Percentiles rank a stretch among this genome's conserved stretches.
These are phyloP conservation scores for Aotearoamyces nothofagi DNA, from an alignment of 2,329 filamentous ascomycete species.

Conservation along the genomic window DNA sequence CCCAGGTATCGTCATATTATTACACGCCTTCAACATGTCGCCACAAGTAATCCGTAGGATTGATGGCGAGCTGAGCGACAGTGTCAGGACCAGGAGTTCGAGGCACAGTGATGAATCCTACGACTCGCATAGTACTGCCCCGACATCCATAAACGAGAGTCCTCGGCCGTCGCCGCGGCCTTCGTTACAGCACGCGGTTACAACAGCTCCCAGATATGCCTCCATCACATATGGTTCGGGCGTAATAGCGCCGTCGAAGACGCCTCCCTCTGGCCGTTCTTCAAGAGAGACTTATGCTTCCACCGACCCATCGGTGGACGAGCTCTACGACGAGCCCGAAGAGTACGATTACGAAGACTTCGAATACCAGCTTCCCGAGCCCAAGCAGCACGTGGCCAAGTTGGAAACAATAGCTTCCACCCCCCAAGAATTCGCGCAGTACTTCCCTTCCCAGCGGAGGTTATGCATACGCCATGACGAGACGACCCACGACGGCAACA, in stretches of 20 bases:
- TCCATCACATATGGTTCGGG: neutral
- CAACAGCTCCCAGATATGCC: conserved; percentile 9
- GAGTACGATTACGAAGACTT: conserved; percentile 19
- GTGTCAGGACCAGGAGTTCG: conserved; percentile 22
- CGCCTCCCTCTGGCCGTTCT: conserved; percentile 19
- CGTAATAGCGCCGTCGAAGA: neutral
- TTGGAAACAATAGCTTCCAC: conserved; percentile 60
- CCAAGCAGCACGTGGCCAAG: conserved; percentile 40
- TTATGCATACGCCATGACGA: conserved; percentile 83
- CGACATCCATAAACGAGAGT: conserved; percentile 29
- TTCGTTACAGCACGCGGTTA: conserved; percentile 10
- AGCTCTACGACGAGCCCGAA: conserved; percentile 33
- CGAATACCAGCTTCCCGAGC: conserved; percentile 20
- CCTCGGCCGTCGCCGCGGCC: conserved; percentile 19
- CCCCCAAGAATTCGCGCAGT: conserved; percentile 63
- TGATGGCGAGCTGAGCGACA: neutral
- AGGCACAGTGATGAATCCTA: conserved; percentile 29
- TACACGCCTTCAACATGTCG: neutral
- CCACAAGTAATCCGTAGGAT: neutral
- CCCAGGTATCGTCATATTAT: neutral
- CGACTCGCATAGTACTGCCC: conserved; percentile 29
- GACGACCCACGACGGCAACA: conserved; percentile 79
- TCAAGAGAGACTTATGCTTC: conserved; percentile 63
- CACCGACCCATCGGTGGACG: conserved; percentile 42
- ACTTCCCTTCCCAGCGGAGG: conserved; percentile 75